A percentile compares a stretch with the other conserved stretches of the same genome.
phyloP scores from a whole-genome alignment of 768 basidiomycete species.

The Auriscalpium orientale region DNA sequence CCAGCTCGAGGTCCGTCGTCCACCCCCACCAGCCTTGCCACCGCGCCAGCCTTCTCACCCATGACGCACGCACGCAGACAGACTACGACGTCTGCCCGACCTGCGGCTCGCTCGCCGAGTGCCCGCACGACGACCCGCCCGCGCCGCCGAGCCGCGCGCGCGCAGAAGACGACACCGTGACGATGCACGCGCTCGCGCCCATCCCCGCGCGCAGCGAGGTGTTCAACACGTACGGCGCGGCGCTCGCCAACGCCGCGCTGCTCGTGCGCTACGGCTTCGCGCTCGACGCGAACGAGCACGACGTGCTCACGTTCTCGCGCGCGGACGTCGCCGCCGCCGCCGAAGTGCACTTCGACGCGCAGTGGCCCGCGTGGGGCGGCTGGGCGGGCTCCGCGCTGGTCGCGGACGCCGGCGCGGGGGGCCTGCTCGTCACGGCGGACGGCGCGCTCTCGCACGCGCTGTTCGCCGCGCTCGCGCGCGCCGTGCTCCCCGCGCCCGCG shows the following conservation, averaged over 20 bases:
- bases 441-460: constrained; percentile 11
- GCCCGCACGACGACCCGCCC: constrained; percentile 48
- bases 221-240: constrained; percentile 74
- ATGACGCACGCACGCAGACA: constrained; percentile 36
- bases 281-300: constrained; percentile 66
- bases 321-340: constrained; percentile 16
- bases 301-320: constrained; percentile 33
- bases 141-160: not conserved
- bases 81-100: constrained; percentile 66
- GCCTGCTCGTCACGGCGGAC: constrained; percentile 13
- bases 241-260: constrained; percentile 56
- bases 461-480: constrained; percentile 10
- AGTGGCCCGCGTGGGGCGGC: constrained; percentile 9
- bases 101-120: constrained; percentile 64
- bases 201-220: constrained; percentile 48
- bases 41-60: constrained; percentile 10
- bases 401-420: constrained; percentile 2
- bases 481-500: not conserved
- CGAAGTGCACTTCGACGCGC: not conserved
- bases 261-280: constrained; percentile 66
- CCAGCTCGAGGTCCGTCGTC: constrained; percentile 56
- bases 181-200: constrained; percentile 58
- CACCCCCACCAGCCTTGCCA: constrained; percentile 2
- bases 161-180: constrained; percentile 26
- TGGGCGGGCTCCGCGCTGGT: constrained; percentile 12